phyloP scores from a whole-genome alignment of 441 rosid species.

The Adansonia madagascariensis region DNA sequence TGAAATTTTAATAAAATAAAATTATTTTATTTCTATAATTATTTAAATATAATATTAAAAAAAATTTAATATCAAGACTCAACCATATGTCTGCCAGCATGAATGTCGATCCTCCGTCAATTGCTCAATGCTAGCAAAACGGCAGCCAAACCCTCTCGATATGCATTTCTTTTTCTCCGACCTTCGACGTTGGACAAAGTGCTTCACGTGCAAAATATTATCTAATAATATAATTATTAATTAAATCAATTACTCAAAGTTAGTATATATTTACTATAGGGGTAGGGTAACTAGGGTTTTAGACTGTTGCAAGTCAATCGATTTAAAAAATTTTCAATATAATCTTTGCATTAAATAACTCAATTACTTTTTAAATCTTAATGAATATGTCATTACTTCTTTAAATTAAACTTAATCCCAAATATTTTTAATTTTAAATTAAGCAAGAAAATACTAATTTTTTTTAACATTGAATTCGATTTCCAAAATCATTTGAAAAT shows the following conservation, averaged over 20 bases:
- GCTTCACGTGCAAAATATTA: constrained; percentile 34
- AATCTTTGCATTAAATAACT: too few relatives aligned
- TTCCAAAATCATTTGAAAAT: neutral
- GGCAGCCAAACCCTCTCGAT: constrained; percentile 13
- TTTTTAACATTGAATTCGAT: too few relatives aligned
- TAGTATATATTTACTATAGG: neutral
- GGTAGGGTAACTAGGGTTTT: too few relatives aligned
- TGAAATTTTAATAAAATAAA: too few relatives aligned
- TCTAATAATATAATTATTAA: neutral
- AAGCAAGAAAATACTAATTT: too few relatives aligned
- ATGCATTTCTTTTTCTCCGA: constrained; percentile 9
- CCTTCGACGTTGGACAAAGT: constrained; percentile 13
- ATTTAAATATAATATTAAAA: too few relatives aligned
- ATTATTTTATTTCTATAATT: too few relatives aligned
- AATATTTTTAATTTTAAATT: neutral
- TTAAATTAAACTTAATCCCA: neutral
- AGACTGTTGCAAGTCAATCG: too few relatives aligned
- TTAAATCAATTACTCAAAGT: neutral
- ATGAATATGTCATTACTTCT: too few relatives aligned
- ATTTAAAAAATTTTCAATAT: too few relatives aligned
- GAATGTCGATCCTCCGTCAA: constrained; percentile 2
- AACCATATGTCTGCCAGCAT: neutral
- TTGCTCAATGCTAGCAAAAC: neutral
- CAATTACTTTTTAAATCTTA: neutral
- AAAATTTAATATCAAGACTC: neutral